A percentile compares a stretch with the other conserved stretches of the same genome.
Evolutionary conservation across 805 yeast genomes (phyloP).

Genomic region (Saccharomycopsis schoenii): DNA sequence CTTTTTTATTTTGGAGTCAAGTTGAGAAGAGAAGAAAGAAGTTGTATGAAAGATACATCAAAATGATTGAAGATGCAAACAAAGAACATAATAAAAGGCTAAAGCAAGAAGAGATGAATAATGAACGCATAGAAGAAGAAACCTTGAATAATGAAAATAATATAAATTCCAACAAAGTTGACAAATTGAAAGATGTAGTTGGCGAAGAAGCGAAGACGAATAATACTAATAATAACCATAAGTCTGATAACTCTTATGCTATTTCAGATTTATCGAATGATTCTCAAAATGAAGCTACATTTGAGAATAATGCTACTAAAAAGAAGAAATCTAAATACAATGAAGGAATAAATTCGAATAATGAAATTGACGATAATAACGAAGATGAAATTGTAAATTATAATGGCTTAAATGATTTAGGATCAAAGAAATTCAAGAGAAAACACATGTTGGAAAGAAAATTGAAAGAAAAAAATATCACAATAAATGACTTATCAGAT

Average conservation of each 20-base stretch:
- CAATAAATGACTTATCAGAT: slow-evolving; percentile 25
- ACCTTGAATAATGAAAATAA: neutral
- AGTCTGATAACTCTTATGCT: neutral
- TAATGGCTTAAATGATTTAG: neutral
- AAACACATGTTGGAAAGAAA: neutral
- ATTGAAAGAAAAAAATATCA: neutral
- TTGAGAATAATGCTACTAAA: neutral
- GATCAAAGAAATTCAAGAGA: neutral
- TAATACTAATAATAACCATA: neutral
- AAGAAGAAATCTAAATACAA: neutral
- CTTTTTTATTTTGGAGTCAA: slow-evolving; percentile 57
- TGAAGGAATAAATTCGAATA: neutral
- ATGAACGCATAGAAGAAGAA: neutral
- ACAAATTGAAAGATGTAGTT: neutral
- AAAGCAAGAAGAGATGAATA: neutral
- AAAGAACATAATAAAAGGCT: slow-evolving; percentile 7
- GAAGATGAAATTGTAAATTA: neutral
- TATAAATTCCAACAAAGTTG: neutral
- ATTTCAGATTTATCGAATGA: neutral
- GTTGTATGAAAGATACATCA: slow-evolving; percentile 22
- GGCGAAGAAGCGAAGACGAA: neutral
- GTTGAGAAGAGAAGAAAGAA: slow-evolving; percentile 41
- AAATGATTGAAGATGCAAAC: slow-evolving; percentile 3
- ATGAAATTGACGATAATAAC: neutral
- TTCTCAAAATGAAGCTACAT: neutral